Percentiles rank a stretch among this genome's conserved stretches.
Conservation (phyloP, 306 rosid species). For the Castanea sativa region DNA sequence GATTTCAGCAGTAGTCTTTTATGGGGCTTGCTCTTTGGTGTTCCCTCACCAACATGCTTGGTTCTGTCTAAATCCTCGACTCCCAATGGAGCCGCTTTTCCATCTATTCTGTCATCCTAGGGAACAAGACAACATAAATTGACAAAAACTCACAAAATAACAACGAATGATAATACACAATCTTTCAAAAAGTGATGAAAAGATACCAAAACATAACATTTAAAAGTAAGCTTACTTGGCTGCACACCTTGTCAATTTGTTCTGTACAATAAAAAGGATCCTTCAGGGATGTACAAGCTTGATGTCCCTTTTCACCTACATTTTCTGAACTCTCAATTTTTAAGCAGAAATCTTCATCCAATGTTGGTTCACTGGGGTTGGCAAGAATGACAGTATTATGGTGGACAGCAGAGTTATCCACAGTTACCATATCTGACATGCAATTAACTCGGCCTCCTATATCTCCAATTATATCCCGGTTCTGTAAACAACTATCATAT, state of each 20-base stretch:
- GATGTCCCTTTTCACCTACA: constrained; percentile 25
- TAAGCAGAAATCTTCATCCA: constrained; percentile 1
- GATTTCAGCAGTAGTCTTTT: constrained; percentile 38
- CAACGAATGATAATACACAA: constrained; percentile 13
- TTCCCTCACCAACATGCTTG: constrained; percentile 7
- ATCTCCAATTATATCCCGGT: constrained; percentile 12
- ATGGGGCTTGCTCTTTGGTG: constrained; percentile 26
- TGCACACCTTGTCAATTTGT: constrained; percentile 1
- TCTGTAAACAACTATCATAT: constrained; percentile 12
- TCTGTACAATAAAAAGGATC: constrained; percentile 22
- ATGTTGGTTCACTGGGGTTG: constrained; percentile 17
- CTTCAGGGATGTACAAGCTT: constrained; percentile 5
- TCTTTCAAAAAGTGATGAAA: not conserved
- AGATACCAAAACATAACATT: not conserved
- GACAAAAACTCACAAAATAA: constrained; percentile 7
- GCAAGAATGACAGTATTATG: constrained; percentile 15
- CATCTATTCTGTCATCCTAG: constrained; percentile 34
- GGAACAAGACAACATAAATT: constrained; percentile 17
- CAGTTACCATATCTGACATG: constrained; percentile 14
- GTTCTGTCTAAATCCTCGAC: constrained; percentile 15
- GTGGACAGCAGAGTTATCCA: constrained; percentile 4
- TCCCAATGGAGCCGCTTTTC: constrained; percentile 14
- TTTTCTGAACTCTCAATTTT: constrained; percentile 25
- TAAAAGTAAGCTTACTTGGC: constrained; percentile 26
- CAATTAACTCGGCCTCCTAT: constrained; percentile 4